phyloP scores from a whole-genome alignment of 73 alveolate species.

The Strombidium stylifer region DNA sequence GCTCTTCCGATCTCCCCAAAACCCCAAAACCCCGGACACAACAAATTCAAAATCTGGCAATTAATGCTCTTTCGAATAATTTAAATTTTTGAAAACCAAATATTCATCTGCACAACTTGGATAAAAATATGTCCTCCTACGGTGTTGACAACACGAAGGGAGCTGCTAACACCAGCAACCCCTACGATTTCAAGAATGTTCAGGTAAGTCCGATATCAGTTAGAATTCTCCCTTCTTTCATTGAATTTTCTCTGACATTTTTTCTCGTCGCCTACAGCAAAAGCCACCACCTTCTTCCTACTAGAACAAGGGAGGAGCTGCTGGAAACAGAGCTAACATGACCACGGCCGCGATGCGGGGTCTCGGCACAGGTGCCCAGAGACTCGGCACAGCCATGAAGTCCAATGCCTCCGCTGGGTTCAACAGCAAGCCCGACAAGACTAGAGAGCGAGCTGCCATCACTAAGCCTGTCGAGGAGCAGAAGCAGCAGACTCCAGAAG shows the following conservation, averaged over 20 bases:
- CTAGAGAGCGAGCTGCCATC: too few species aligned
- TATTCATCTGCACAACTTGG: too few species aligned
- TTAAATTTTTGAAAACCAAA: too few species aligned
- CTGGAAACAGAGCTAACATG: constrained; percentile 35
- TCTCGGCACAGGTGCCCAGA: constrained; percentile 43
- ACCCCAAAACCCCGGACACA: too few species aligned
- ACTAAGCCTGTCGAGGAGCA: constrained; percentile 8
- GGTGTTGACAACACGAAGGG: not conserved
- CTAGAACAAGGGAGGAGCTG: constrained; percentile 32
- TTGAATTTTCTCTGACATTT: not conserved
- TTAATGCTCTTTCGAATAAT: not conserved
- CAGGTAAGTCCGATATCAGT: constrained; percentile 1
- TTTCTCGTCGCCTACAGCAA: not conserved
- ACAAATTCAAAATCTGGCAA: too few species aligned
- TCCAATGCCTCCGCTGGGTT: constrained; percentile 54
- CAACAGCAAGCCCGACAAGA: constrained; percentile 32
- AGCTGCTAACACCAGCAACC: constrained; percentile 19
- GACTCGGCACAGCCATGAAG: constrained; percentile 59
- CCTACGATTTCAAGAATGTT: constrained; percentile 48
- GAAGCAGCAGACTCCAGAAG: constrained; percentile 53
- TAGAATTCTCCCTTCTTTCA: not conserved
- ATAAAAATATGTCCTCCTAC: not conserved
- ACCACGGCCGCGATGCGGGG: constrained; percentile 60
- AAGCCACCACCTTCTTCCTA: constrained; percentile 61
- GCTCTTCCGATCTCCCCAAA: too few species aligned